phyloP scores from a whole-genome alignment of 2,329 filamentous ascomycete genomes.

The Tolypocladium inflatum region DNA sequence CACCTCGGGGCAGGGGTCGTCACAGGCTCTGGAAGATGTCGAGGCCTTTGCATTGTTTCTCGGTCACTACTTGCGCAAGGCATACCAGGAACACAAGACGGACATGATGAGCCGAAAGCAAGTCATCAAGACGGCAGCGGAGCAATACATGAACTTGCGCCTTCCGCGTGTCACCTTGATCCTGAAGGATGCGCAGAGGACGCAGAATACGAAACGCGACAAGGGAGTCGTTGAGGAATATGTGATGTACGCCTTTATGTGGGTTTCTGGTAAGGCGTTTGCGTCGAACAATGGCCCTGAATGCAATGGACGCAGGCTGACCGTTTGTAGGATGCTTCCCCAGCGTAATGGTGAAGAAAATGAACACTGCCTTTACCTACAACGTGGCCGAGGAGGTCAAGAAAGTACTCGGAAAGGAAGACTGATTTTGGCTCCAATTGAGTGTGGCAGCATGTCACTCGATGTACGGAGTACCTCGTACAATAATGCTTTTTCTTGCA shows the following conservation, averaged over 20 bases:
- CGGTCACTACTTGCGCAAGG: conserved; percentile 5
- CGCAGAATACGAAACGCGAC: conserved; percentile 9
- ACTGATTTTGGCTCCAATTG: neutral
- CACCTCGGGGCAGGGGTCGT: conserved; percentile 10
- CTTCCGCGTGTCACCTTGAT: conserved; percentile 10
- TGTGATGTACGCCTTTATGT: conserved; percentile 10
- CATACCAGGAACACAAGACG: neutral
- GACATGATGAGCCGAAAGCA: conserved; percentile 2
- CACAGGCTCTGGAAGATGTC: conserved; percentile 11
- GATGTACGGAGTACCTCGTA: neutral
- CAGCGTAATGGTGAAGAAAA: conserved; percentile 1
- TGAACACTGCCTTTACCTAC: conserved; percentile 5
- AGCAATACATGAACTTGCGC: conserved; percentile 9
- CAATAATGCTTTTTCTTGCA: neutral
- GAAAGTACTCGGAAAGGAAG: conserved; percentile 4
- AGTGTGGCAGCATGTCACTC: neutral
- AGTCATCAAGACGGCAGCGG: conserved; percentile 7
- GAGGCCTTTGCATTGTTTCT: conserved; percentile 9
- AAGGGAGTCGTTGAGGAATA: conserved; percentile 9
- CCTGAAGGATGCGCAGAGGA: conserved; percentile 4
- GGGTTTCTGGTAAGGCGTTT: conserved; percentile 7
- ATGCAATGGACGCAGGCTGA: neutral
- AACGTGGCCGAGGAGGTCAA: conserved; percentile 10
- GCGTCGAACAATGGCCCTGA: neutral
- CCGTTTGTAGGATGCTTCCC: conserved; percentile 8